A percentile compares a stretch with the other conserved stretches of the same genome.
phyloP scores from a whole-genome alignment of 805 yeast genomes.

The Zygoascus flipseniorum region DNA sequence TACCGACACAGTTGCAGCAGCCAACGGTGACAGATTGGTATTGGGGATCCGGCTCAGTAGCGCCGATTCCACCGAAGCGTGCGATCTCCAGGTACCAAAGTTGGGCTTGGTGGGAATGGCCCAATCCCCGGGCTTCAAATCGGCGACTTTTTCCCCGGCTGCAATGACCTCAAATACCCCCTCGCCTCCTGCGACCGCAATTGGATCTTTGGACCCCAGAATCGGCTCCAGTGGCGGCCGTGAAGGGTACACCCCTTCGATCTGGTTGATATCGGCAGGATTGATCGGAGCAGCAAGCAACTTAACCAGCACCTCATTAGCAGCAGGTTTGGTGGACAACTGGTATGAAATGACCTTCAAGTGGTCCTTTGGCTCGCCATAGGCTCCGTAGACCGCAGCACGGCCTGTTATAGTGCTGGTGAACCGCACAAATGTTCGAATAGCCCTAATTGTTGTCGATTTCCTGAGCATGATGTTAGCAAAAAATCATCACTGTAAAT shows the following conservation, averaged over 20 bases:
- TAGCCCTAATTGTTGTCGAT: neutral
- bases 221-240: constrained; percentile 49
- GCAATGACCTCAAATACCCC: constrained; percentile 82
- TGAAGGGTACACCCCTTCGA: constrained; percentile 80
- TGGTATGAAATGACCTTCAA: constrained; percentile 31
- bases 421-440: neutral
- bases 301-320: constrained; percentile 46
- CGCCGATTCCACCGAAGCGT: constrained; percentile 41
- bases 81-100: constrained; percentile 92
- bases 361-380: constrained; percentile 45
- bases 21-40: constrained; percentile 28
- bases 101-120: constrained; percentile 69
- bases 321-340: constrained; percentile 23
- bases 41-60: constrained; percentile 53
- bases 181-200: constrained; percentile 89
- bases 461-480: too few species aligned
- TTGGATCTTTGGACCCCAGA: constrained; percentile 49
- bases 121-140: constrained; percentile 70
- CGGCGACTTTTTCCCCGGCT: constrained; percentile 44
- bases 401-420: constrained; percentile 31
- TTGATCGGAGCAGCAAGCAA: constrained; percentile 78
- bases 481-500: too few species aligned
- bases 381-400: constrained; percentile 57
- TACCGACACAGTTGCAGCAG: constrained; percentile 83
- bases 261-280: constrained; percentile 83